These are phyloP conservation scores for Lactifluus echinatus DNA, from an alignment of 768 basidiomycete species.

Conservation along the genomic window DNA sequence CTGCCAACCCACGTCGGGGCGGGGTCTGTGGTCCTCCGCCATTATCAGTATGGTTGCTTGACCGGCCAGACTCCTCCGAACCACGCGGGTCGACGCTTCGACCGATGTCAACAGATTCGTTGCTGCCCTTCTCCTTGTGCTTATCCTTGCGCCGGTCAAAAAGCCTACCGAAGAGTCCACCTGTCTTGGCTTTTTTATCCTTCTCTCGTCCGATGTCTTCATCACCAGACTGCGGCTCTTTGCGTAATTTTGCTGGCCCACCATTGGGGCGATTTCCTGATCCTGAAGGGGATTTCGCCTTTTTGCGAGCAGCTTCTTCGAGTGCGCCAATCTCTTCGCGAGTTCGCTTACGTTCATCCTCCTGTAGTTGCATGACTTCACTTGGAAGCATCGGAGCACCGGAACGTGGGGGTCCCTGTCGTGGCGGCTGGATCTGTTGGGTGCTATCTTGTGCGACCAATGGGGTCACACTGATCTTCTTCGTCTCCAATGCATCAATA, in stretches of 20 bases:
- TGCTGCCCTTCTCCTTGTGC: constrained; percentile 48
- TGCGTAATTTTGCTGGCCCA: constrained; percentile 34
- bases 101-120: constrained; percentile 35
- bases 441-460: constrained; percentile 54
- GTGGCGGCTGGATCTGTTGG: constrained; percentile 21
- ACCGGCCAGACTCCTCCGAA: constrained; percentile 59
- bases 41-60: constrained; percentile 31
- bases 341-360: constrained; percentile 45
- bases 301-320: constrained; percentile 41
- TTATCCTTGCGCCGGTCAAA: constrained; percentile 75
- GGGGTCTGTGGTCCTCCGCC: constrained; percentile 17
- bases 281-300: constrained; percentile 28
- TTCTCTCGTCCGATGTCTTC: constrained; percentile 42
- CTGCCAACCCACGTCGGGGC: constrained; percentile 29
- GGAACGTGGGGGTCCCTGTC: constrained; percentile 15
- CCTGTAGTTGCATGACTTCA: constrained; percentile 36
- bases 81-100: constrained; percentile 27
- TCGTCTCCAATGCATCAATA: constrained; percentile 61
- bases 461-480: constrained; percentile 71
- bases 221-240: constrained; percentile 33
- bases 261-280: constrained; percentile 2
- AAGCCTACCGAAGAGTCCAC: constrained; percentile 60
- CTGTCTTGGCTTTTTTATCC: constrained; percentile 58
- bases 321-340: constrained; percentile 41
- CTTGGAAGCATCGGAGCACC: constrained; percentile 31